Percentiles rank a stretch among this genome's conserved stretches.
These are phyloP conservation scores for Alloascoidea hylecoeti DNA, from an alignment of 805 yeast species.

Conservation along the genomic window DNA sequence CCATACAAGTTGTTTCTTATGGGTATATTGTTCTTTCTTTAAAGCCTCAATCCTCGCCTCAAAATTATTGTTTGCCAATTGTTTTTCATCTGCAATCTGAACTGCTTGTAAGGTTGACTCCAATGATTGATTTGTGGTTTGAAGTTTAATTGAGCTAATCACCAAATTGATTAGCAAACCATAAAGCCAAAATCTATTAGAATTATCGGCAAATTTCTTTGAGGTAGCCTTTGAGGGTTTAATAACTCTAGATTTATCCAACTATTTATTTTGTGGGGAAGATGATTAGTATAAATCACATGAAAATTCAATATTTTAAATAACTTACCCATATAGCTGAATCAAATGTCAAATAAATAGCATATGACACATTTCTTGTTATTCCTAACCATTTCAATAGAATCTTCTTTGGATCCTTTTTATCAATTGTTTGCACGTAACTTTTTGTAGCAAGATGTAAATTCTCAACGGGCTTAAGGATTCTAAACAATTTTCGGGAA, in stretches of 20 bases:
- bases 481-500: conserved; percentile 73
- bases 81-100: neutral
- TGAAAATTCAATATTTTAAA: neutral
- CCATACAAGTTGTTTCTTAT: conserved; percentile 68
- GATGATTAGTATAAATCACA: neutral
- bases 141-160: neutral
- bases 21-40: too few species aligned
- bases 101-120: neutral
- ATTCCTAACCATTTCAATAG: conserved; percentile 7
- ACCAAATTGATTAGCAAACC: neutral
- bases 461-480: conserved; percentile 65
- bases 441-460: conserved; percentile 54
- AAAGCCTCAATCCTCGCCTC: conserved; percentile 31
- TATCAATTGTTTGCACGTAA: conserved; percentile 56
- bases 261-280: neutral
- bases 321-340: conserved; percentile 14
- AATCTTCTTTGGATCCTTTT: conserved; percentile 21
- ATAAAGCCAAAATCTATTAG: neutral
- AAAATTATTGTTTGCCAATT: conserved; percentile 18
- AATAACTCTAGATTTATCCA: neutral
- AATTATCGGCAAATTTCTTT: neutral
- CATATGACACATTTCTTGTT: conserved; percentile 18
- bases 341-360: conserved; percentile 20
- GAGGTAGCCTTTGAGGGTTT: neutral
- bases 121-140: neutral